These are phyloP conservation scores for Plasmodium chabaudi DNA, from an alignment of 169 alveolate species.

Conservation along the genomic window DNA sequence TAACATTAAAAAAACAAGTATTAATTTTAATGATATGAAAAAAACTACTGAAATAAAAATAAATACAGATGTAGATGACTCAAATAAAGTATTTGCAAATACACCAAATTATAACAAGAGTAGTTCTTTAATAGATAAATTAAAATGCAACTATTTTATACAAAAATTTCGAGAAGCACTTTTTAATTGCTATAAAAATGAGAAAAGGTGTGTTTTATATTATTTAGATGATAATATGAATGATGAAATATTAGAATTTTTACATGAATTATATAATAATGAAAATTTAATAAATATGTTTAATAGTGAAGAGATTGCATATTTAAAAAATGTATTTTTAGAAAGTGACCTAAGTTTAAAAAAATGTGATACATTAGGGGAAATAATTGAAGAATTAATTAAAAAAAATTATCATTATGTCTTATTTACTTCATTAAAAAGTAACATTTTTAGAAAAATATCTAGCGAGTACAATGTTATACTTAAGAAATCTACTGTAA, in stretches of 20 bases:
- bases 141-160: constrained; percentile 65
- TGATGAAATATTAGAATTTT: constrained; percentile 70
- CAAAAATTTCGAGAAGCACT: constrained; percentile 72
- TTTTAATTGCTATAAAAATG: constrained; percentile 73
- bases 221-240: constrained; percentile 67
- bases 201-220: constrained; percentile 68
- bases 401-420: constrained; percentile 70
- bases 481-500: constrained; percentile 66
- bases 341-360: constrained; percentile 59
- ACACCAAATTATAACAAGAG: constrained; percentile 14
- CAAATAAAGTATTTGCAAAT: neutral
- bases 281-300: constrained; percentile 63
- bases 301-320: constrained; percentile 74
- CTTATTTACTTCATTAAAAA: constrained; percentile 56
- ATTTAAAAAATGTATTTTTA: constrained; percentile 55
- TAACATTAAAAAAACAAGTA: no score
- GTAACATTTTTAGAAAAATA: constrained; percentile 70
- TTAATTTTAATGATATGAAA: neutral
- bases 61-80: neutral
- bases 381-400: constrained; percentile 54
- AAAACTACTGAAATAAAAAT: neutral
- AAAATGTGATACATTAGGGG: constrained; percentile 41
- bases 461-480: constrained; percentile 52
- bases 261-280: constrained; percentile 61
- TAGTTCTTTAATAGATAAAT: constrained; percentile 37